A percentile compares a stretch with the other conserved stretches of the same genome.
Evolutionary conservation across 2,329 filamentous ascomycete species (phyloP).

Genomic region (Cercospora janseana): DNA sequence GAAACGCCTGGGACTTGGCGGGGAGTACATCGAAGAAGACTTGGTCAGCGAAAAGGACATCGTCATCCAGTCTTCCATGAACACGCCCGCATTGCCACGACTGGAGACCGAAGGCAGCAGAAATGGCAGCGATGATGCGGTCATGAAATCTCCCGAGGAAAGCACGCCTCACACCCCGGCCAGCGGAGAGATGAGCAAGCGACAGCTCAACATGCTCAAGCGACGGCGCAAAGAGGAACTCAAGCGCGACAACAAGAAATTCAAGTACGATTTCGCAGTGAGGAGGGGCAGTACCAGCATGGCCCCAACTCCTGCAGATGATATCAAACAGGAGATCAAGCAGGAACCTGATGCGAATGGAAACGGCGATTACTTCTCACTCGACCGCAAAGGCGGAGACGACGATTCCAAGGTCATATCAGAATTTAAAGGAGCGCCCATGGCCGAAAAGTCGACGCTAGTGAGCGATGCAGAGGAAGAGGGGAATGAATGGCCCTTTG

Average conservation of each 20-base stretch:
- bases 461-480: slow-evolving; percentile 74
- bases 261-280: slow-evolving; percentile 70
- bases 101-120: slow-evolving; percentile 56
- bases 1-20: slow-evolving; percentile 77
- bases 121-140: slow-evolving; percentile 22
- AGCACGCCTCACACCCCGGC: slow-evolving; percentile 31
- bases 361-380: slow-evolving; percentile 77
- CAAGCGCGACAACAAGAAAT: slow-evolving; percentile 82
- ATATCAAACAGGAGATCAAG: slow-evolving; percentile 61
- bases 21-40: slow-evolving; percentile 81
- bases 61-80: slow-evolving; percentile 41
- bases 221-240: slow-evolving; percentile 88
- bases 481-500: slow-evolving; percentile 88
- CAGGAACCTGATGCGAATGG: slow-evolving; percentile 50
- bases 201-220: slow-evolving; percentile 92
- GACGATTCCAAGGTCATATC: slow-evolving; percentile 91
- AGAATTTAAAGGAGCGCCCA: slow-evolving; percentile 83
- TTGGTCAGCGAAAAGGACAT: slow-evolving; percentile 68
- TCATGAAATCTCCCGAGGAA: slow-evolving; percentile 36
- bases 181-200: slow-evolving; percentile 69
- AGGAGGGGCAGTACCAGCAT: slow-evolving; percentile 63
- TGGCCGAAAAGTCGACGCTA: slow-evolving; percentile 82
- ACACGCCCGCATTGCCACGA: slow-evolving; percentile 44
- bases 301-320: slow-evolving; percentile 51
- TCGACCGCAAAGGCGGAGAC: slow-evolving; percentile 76